These are phyloP conservation scores for Coffea humblotiana DNA, from an alignment of 305 asterid genomes.

Conservation along the genomic window DNA sequence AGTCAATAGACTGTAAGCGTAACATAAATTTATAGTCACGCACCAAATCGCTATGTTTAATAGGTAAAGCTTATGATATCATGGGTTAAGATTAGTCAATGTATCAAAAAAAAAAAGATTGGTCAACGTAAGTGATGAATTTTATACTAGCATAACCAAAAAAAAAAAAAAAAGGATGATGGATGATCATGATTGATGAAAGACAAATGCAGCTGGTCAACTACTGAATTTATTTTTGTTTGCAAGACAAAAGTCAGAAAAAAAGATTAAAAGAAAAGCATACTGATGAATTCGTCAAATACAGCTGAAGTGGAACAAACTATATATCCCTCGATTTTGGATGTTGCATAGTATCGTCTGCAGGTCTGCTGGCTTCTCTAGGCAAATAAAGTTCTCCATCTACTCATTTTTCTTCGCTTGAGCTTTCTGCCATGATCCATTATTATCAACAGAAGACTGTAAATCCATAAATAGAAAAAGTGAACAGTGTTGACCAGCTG, in stretches of 20 bases:
- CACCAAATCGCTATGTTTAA: neutral
- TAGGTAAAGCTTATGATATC: neutral
- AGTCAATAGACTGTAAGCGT: too few relatives aligned
- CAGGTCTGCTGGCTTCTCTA: neutral
- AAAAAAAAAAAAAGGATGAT: neutral
- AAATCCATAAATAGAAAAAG: neutral
- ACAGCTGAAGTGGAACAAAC: neutral
- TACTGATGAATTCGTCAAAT: neutral
- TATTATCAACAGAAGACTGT: neutral
- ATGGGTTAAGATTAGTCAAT: neutral
- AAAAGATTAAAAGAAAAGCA: neutral
- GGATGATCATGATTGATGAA: neutral
- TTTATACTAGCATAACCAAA: too few relatives aligned
- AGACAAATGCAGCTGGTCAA: slow-evolving; percentile 15
- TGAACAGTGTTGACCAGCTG: slow-evolving; percentile 4
- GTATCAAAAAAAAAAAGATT: too few relatives aligned
- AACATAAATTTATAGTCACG: neutral
- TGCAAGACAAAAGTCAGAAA: neutral
- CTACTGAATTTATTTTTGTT: slow-evolving; percentile 1
- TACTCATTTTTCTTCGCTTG: neutral
- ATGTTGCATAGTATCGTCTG: neutral
- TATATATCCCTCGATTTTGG: neutral
- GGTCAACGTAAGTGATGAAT: too few relatives aligned
- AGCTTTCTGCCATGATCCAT: neutral
- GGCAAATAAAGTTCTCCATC: neutral